phyloP scores from a whole-genome alignment of 306 rosid genomes.

The Rosa chinensis region DNA sequence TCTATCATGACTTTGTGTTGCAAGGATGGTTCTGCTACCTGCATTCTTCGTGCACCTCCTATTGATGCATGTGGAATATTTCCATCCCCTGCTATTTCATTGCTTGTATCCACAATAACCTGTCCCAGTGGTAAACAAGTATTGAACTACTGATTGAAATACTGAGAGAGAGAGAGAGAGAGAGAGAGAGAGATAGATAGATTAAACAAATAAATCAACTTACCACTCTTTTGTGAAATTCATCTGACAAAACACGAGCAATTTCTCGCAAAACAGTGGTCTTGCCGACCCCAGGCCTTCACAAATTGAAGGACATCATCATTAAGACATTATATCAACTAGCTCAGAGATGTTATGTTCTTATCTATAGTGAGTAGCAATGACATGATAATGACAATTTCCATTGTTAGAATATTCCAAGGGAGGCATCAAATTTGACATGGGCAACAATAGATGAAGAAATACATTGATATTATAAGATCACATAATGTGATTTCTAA shows the following conservation, averaged over 20 bases:
- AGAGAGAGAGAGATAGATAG: not conserved
- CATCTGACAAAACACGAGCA: constrained; percentile 59
- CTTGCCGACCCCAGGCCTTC: constrained; percentile 79
- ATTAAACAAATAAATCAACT: constrained; percentile 23
- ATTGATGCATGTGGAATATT: constrained; percentile 73
- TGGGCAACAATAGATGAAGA: not conserved
- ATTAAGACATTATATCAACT: constrained; percentile 9
- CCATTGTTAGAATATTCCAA: not conserved
- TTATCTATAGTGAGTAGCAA: not conserved
- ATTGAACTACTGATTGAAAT: constrained; percentile 16
- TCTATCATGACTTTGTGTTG: constrained; percentile 72
- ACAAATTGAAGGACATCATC: constrained; percentile 23
- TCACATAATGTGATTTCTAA: not conserved
- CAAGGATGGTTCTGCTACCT: constrained; percentile 64
- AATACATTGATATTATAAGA: not conserved
- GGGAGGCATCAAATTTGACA: constrained; percentile 10
- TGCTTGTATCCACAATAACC: constrained; percentile 77
- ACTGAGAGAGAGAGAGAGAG: not conserved
- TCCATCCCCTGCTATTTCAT: constrained; percentile 73
- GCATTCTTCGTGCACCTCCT: constrained; percentile 71
- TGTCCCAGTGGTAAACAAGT: constrained; percentile 25
- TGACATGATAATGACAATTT: not conserved
- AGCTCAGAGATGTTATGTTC: not conserved
- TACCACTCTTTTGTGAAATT: constrained; percentile 75
- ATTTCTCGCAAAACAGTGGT: constrained; percentile 73